Evolutionary conservation across 768 basidiomycete genomes (phyloP).

Genomic region (Sporobolomyces phaffii): DNA sequence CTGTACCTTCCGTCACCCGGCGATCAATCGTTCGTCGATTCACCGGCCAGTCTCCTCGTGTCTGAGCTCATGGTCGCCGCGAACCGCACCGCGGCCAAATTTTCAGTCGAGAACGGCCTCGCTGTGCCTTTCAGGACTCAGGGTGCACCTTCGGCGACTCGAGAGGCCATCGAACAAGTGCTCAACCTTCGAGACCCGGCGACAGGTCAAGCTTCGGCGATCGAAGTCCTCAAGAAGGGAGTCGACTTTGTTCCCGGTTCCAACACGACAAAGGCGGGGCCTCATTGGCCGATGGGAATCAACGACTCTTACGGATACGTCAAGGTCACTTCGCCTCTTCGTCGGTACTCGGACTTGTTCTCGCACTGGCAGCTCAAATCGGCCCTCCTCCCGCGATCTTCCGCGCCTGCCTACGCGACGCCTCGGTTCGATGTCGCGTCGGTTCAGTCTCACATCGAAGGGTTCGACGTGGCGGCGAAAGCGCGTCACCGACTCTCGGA

Average conservation of each 20-base stretch:
- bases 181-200: slow-evolving; percentile 51
- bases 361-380: slow-evolving; percentile 91
- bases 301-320: slow-evolving; percentile 70
- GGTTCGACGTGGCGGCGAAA: slow-evolving; percentile 15
- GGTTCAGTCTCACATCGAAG: slow-evolving; percentile 18
- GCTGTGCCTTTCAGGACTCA: slow-evolving; percentile 59
- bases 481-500: slow-evolving; percentile 12
- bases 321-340: slow-evolving; percentile 76
- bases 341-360: slow-evolving; percentile 74
- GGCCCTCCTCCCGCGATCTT: slow-evolving; percentile 49
- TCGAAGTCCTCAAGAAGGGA: slow-evolving; percentile 50
- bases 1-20: neutral
- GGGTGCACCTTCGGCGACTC: slow-evolving; percentile 43
- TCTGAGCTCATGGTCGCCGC: slow-evolving; percentile 78
- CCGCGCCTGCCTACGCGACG: neutral
- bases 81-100: slow-evolving; percentile 66
- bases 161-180: slow-evolving; percentile 50
- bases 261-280: slow-evolving; percentile 48
- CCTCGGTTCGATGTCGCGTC: slow-evolving; percentile 4
- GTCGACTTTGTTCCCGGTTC: slow-evolving; percentile 45
- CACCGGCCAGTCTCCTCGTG: slow-evolving; percentile 55
- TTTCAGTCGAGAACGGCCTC: slow-evolving; percentile 58
- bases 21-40: slow-evolving; percentile 11
- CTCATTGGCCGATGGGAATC: slow-evolving; percentile 67
- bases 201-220: slow-evolving; percentile 48